Evolutionary conservation across 805 yeast species (phyloP), one percentile per base, ranked within the genome.

Genomic region (Saccharomycopsis capsularis): DNA sequence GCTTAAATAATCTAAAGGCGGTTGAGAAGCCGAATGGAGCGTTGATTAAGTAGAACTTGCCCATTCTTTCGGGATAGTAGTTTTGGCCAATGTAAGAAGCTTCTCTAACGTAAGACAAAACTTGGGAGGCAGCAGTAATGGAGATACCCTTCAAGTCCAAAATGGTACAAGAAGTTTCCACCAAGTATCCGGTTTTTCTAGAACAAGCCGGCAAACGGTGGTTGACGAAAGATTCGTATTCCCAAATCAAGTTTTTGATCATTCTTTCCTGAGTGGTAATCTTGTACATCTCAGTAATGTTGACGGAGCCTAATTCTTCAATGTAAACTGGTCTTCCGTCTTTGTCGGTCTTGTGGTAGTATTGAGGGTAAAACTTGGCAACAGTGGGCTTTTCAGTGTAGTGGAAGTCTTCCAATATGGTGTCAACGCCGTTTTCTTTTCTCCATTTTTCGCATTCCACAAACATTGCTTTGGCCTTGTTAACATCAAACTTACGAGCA

Each of bases 21-120:
- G 97, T 82, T 35, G 96, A 80, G 69, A 93, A 93, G 2, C 99
- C 99, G 63, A 89, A 93, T 56, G 99, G 99, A 1, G 98, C 95
- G 63, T 93, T 93, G 68, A 93, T 87, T 60, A 90, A 71, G 69
- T 89, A 91, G 65, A 91, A 93, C 68, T 86, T 89, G 63, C 99
- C 99, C 99, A 93, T 93, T 68, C 98, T 85, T 74, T 93, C 99
- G 15, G 99, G 99, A 66, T 93, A 93, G 69, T 86, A 91, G 70
- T 93, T 87, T 73, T 93, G 99, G 52, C 98, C 96, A 60, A 93
- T 87, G 60, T 77, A 71, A 13, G 96, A 86, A 7, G 99, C 96
- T 68, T 90, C 97, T 64, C 82, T 81, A 48, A 93, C 95, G 67
- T 89, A 93, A 11, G 82, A 73, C 56, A 88, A 73, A 39, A 93